Base-by-base conservation (phyloP, 1,284 basidiomycete genomes). In the Cryptococcus sp. region DNA sequence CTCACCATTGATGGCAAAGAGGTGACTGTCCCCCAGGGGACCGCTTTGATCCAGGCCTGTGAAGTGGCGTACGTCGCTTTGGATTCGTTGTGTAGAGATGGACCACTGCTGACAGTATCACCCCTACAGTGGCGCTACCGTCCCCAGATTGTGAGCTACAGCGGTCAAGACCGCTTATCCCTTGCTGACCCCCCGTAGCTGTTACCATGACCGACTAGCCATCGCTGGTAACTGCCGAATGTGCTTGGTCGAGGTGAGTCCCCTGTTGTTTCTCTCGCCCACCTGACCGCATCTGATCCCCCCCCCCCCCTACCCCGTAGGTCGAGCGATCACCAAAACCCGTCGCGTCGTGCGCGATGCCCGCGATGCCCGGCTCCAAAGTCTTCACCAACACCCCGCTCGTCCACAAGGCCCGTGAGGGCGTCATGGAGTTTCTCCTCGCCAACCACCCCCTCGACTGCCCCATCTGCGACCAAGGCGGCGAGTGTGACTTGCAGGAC, bases 401-500 rank as follows among this genome's bases (percentile, higher is more conserved):
- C 12, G 92, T 98, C 15, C 93, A 97, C 77, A 93, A 95, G 82
- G 68, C 50, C 62, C 89, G 91, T 37, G 93, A 96, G 79, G 94
- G 95, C 58, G 95, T 98, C 58, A 97, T 98, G 94, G 96, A 98
- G 77, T 98, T 98, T 79, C 82, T 98, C 39, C 85, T 98, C 55
- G 85, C 93, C 63, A 98, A 98, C 80, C 95, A 98, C 75, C 95
- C 95, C 3, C 83, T 99, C 59, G 95, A 98, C 64, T 98, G 95
- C 80, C 95, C 96, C 37, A 91, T 98, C 67, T 99, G 95, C 72
- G 96, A 99, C 77, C 93, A 95, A 79, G 91, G 91, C 78, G 91
- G 91, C 60, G 95, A 98, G 83, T 99, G 96, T 77, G 96, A 99
- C 77, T 83, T 99, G 21, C 95, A 99, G 82, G 95, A 99, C 79